phyloP scores from a whole-genome alignment of 2,329 filamentous ascomycete genomes.

The Ramularia endophylla region DNA sequence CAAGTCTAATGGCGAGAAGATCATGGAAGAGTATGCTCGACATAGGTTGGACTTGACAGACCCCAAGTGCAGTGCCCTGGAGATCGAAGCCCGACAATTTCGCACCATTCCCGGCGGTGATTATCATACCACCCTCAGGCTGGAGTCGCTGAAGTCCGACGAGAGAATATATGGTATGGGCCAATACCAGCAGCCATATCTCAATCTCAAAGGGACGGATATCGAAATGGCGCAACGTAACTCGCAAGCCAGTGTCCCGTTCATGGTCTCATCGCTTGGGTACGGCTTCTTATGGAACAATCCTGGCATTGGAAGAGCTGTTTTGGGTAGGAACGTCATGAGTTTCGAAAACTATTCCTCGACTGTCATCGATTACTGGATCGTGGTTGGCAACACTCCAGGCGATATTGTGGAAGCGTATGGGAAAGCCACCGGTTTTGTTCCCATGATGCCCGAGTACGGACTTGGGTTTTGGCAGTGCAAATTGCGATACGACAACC shows the following conservation, averaged over 20 bases:
- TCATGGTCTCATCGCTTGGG: constrained; percentile 53
- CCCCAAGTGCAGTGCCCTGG: constrained; percentile 54
- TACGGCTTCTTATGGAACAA: constrained; percentile 65
- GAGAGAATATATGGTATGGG: constrained; percentile 66
- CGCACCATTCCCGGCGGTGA: constrained; percentile 47
- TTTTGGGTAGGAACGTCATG: constrained; percentile 56
- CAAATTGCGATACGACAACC: constrained; percentile 60
- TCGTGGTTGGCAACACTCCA: constrained; percentile 53
- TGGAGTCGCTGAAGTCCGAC: constrained; percentile 48
- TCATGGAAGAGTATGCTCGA: constrained; percentile 51
- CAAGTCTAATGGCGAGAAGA: constrained; percentile 33
- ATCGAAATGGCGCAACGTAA: constrained; percentile 62
- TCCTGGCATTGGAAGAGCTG: constrained; percentile 54
- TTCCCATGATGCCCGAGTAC: constrained; percentile 64
- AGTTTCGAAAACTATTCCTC: constrained; percentile 57
- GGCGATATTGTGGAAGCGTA: constrained; percentile 53
- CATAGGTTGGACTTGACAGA: constrained; percentile 47
- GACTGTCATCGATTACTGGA: constrained; percentile 56
- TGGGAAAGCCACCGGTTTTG: constrained; percentile 51
- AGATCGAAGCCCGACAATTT: constrained; percentile 54
- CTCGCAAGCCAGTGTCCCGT: constrained; percentile 60
- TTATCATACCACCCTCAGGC: constrained; percentile 53
- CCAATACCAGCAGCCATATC: constrained; percentile 59
- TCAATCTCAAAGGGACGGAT: constrained; percentile 59
- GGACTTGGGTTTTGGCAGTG: constrained; percentile 65